Evolutionary conservation across 2,329 filamentous ascomycete species (phyloP).

Genomic region (Exophiala dermatitidis): DNA sequence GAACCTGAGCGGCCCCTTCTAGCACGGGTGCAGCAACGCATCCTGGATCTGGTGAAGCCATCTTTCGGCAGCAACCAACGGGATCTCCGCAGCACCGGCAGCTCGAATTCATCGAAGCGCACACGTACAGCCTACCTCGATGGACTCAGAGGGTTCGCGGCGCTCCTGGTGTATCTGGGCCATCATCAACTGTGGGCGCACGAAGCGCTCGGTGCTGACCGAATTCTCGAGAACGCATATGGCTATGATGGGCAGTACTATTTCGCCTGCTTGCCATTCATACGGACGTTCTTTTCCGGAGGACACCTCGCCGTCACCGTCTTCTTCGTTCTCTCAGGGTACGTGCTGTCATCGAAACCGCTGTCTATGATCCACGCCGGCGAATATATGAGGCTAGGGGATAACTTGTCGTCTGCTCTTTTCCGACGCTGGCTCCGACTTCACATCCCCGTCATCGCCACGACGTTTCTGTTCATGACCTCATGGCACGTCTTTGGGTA

Average conservation of each 20-base stretch:
- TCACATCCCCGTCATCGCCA: conserved; percentile 38
- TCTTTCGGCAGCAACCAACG: conserved; percentile 2
- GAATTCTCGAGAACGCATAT: conserved; percentile 48
- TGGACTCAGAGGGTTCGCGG: conserved; percentile 60
- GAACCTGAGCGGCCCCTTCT: conserved; percentile 5
- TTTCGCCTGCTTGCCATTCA: conserved; percentile 48
- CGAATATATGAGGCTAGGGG: conserved; percentile 39
- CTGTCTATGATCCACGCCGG: conserved; percentile 38
- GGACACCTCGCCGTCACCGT: conserved; percentile 36
- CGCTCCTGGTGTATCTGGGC: conserved; percentile 58
- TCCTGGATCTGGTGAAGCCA: conserved; percentile 25
- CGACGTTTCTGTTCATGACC: conserved; percentile 42
- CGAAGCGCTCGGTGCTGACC: conserved; percentile 33
- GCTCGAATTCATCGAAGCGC: not conserved
- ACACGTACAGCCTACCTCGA: conserved; percentile 54
- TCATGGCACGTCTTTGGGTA: conserved; percentile 49
- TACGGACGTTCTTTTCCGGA: conserved; percentile 55
- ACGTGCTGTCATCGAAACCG: conserved; percentile 40
- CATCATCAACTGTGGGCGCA: conserved; percentile 56
- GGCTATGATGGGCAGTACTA: conserved; percentile 45
- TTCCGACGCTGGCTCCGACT: conserved; percentile 40
- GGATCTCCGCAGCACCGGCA: not conserved
- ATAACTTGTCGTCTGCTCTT: conserved; percentile 42
- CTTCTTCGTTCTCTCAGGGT: conserved; percentile 45
- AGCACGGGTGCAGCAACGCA: conserved; percentile 13